Evolutionary conservation across 2,329 filamentous ascomycete genomes (phyloP).

Genomic region (Elsinoe perseae): DNA sequence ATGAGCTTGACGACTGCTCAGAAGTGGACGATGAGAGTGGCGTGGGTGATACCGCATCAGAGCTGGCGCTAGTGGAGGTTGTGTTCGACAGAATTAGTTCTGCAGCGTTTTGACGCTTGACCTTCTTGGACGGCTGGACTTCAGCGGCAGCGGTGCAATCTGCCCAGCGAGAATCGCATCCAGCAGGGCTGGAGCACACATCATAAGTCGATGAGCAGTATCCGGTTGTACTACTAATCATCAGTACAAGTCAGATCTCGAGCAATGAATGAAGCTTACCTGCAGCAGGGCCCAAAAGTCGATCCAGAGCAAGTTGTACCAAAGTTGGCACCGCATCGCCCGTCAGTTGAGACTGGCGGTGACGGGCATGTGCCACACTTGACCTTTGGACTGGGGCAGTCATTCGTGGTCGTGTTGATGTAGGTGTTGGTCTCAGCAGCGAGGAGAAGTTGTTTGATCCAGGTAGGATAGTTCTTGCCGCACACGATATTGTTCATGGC

Average conservation of each 20-base stretch:
- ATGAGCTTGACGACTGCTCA: neutral
- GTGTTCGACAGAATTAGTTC: neutral
- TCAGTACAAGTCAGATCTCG: neutral
- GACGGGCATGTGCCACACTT: constrained; percentile 16
- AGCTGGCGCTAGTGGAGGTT: neutral
- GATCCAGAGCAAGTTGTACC: constrained; percentile 19
- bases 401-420: constrained; percentile 18
- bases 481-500: constrained; percentile 41
- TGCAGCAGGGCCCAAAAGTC: constrained; percentile 17
- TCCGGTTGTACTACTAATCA: neutral
- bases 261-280: neutral
- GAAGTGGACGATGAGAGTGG: neutral
- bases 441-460: constrained; percentile 41
- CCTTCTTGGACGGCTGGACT: neutral
- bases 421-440: constrained; percentile 19
- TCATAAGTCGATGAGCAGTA: constrained; percentile 17
- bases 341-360: constrained; percentile 17
- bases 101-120: neutral
- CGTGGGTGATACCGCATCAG: neutral
- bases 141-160: constrained; percentile 9
- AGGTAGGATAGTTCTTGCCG: constrained; percentile 38
- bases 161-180: constrained; percentile 6
- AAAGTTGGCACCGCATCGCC: constrained; percentile 18
- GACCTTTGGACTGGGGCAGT: constrained; percentile 9
- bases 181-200: constrained; percentile 4